Evolutionary conservation across 495 filamentous ascomycete species (phyloP), one percentile per base, ranked within the genome.

Genomic region (Glarea lozoyensis): DNA sequence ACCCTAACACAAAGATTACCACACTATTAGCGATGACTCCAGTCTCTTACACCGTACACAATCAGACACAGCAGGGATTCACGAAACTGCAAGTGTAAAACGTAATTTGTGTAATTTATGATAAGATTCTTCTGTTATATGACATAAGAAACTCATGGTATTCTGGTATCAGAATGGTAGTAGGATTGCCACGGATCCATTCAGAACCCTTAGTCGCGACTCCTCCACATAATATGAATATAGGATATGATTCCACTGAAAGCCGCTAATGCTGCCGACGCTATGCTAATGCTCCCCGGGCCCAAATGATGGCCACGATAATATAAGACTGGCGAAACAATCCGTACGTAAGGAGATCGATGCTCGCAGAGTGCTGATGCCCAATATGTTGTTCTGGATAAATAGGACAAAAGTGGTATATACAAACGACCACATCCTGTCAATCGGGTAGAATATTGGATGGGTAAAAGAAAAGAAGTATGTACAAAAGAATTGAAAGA

Each of bases 401-500:
- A 46, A 39, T 34, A 39, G 24, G 30, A 35, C 19, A 36, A 31
- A 49, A 43, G 3, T 33, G 15, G 22, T 50, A 48, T 50, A 31
- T 48, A 50, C 43, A 50, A 42, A 45, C 20, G 15, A 33, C 32
- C 5, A 37, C 24, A 18, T 29, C 29, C 18, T 20, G 10, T 19
- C 43, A 22, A 37, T 42, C 41, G 31, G 6, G 19, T 16, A 40
- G 30, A 33, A 41, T 35, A 22, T 27, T 20, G 32, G 31, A 16
- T 37, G 45, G 40, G 32, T 32, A 56, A 46, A 34, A 57, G 54
- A 61, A 57, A 51, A 52, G 57, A 52, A 43, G 38, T 67, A 68
- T 67, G 54, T 65, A 67, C 65, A 68, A 41, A 13, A 5, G 35
- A 20, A n/a, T 21, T 5, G 22, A 37, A 21, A 20, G 22, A 20